These are phyloP conservation scores for Tetradesmus lagerheimii DNA, from an alignment of 139 green algal species.

Conservation along the genomic window DNA sequence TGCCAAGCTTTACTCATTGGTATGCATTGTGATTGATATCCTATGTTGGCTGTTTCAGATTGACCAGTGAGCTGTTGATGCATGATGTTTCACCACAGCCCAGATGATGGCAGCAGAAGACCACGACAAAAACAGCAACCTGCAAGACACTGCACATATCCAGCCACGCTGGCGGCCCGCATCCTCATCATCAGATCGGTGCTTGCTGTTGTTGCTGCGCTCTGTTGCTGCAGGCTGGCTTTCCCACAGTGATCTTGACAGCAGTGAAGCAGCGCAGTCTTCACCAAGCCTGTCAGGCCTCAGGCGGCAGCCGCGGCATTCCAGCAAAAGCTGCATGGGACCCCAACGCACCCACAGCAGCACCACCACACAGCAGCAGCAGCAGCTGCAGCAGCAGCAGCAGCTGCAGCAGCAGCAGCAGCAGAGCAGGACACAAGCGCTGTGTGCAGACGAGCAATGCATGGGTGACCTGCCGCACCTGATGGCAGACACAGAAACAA, in stretches of 20 bases:
- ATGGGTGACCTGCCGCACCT: neutral
- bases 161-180: too few relatives aligned
- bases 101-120: too few relatives aligned
- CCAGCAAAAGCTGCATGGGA: neutral
- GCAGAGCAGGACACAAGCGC: neutral
- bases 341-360: neutral
- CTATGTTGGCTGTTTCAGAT: too few relatives aligned
- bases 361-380: neutral
- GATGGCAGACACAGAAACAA: neutral
- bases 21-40: too few relatives aligned
- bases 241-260: neutral
- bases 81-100: too few relatives aligned
- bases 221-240: neutral
- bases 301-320: neutral
- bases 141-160: too few relatives aligned
- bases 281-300: neutral
- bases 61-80: too few relatives aligned
- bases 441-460: neutral
- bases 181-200: too few relatives aligned
- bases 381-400: too few relatives aligned
- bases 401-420: neutral
- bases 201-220: neutral
- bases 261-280: neutral
- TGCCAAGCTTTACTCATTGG: too few relatives aligned
- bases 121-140: too few relatives aligned